A percentile compares a stretch with the other conserved stretches of the same genome.
Conservation (phyloP, 192 early-diverging fungal genomes). For the Podila minutissima region DNA sequence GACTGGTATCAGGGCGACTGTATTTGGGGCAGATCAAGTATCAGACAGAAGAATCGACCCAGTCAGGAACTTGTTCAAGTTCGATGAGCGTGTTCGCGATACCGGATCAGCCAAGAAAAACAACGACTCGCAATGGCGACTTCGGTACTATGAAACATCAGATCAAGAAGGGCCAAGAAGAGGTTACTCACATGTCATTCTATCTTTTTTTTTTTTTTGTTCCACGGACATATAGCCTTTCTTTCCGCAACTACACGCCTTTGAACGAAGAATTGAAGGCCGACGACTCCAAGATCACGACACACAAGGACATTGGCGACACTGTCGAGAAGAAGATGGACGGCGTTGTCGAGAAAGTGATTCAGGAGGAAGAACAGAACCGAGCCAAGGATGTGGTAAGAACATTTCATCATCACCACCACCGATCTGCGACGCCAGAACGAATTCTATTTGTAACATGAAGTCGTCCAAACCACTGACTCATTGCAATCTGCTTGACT, state of each 20-base stretch:
- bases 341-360: constrained; percentile 58
- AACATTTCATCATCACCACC: not conserved
- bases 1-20: too few relatives aligned
- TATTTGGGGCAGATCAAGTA: too few relatives aligned
- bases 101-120: too few relatives aligned
- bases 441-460: not conserved
- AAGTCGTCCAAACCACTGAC: not conserved
- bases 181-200: not conserved
- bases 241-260: constrained; percentile 68
- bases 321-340: constrained; percentile 67
- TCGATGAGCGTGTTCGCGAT: too few relatives aligned
- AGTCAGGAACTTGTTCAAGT: too few relatives aligned
- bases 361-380: constrained; percentile 64
- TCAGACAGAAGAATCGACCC: too few relatives aligned
- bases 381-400: constrained; percentile 70
- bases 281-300: constrained; percentile 55
- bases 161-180: too few relatives aligned
- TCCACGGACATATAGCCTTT: constrained; percentile 29
- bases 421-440: too few relatives aligned
- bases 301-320: constrained; percentile 54
- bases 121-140: too few relatives aligned
- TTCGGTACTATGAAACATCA: too few relatives aligned
- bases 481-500: constrained; percentile 6
- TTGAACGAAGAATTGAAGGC: constrained; percentile 55
- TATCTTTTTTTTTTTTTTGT: not conserved